Conservation (phyloP, 306 rosid genomes). For the Medicago truncatula region MtrunA17r5.0-ANR NC_053047.1:37975501-37976000, state of each 20-base stretch:
- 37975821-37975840: no score
- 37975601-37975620: constrained; percentile 72
- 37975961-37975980: no score
- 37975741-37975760: constrained; percentile 58
- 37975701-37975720: constrained; percentile 68
- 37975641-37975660: constrained; percentile 60
- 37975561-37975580: constrained; percentile 69
- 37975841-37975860: no score
- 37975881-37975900: no score
- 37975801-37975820: not conserved
- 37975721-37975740: constrained; percentile 67
- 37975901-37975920: no score
- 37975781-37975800: constrained; percentile 37
- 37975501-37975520: constrained; percentile 71
- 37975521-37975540: constrained; percentile 79
- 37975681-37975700: constrained; percentile 86
- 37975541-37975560: constrained; percentile 59
- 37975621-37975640: constrained; percentile 70
- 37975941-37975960: no score
- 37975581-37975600: constrained; percentile 84
- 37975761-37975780: constrained; percentile 75
- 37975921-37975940: no score
- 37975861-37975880: no score
- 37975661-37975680: constrained; percentile 83
- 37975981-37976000: no score